Conservation (phyloP, 164 flowering plant species). For the Protea cynaroides region DNA sequence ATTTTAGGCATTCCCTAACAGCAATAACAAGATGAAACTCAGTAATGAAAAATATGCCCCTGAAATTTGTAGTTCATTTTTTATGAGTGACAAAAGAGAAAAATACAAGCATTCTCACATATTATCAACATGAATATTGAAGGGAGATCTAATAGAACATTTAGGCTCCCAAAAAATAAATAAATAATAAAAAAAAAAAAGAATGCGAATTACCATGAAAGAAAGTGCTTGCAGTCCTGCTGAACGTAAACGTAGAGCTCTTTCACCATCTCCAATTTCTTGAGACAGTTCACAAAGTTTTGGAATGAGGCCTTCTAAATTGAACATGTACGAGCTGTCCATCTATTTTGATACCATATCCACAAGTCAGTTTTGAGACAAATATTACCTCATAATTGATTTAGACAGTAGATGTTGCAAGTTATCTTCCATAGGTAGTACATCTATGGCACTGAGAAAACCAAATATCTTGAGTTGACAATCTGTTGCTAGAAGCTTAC, state of each 20-base stretch:
- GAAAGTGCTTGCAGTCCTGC: conserved; percentile 75
- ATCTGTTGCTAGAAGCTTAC: neutral
- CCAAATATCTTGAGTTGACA: neutral
- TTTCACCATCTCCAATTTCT: conserved; percentile 68
- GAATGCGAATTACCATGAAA: conserved; percentile 45
- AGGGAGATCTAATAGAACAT: neutral
- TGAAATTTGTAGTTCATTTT: too few relatives aligned
- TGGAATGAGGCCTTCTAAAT: conserved; percentile 83
- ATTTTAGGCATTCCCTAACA: too few relatives aligned
- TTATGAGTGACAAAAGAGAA: too few relatives aligned
- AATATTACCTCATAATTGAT: neutral
- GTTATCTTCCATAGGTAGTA: neutral
- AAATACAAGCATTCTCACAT: too few relatives aligned
- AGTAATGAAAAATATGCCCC: too few relatives aligned
- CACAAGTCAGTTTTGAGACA: conserved; percentile 6
- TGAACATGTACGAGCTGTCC: conserved; percentile 83
- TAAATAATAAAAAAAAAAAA: too few relatives aligned
- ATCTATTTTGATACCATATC: conserved; percentile 28
- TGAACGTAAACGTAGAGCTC: conserved; percentile 56
- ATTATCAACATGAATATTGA: neutral
- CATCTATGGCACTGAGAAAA: neutral
- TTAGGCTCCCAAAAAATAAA: neutral
- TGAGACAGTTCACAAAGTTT: conserved; percentile 78
- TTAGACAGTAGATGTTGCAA: too few relatives aligned
- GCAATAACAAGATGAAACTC: too few relatives aligned